These are phyloP conservation scores for Dactylellina cionopaga DNA, from an alignment of 2,329 filamentous ascomycete genomes.

Conservation along the genomic window DNA sequence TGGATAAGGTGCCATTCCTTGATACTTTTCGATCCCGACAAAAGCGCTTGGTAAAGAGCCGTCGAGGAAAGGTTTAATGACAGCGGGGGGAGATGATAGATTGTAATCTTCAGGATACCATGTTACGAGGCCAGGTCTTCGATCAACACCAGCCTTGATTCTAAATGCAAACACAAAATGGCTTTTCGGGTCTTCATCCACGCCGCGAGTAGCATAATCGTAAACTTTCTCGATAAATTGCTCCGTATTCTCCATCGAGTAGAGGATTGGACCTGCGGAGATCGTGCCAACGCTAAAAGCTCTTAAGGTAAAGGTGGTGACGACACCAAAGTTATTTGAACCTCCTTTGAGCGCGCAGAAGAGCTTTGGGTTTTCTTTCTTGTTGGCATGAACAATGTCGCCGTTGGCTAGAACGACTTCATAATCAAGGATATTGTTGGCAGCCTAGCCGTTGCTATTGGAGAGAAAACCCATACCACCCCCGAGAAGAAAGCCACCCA, in stretches of 20 bases:
- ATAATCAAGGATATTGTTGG: constrained; percentile 65
- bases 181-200: neutral
- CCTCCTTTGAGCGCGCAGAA: constrained; percentile 68
- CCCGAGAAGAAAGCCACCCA: constrained; percentile 63
- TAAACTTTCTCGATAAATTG: neutral
- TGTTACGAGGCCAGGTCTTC: neutral
- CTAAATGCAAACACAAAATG: neutral
- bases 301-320: constrained; percentile 58
- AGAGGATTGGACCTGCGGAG: neutral
- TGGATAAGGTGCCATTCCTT: constrained; percentile 2
- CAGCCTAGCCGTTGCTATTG: constrained; percentile 64
- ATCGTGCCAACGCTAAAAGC: constrained; percentile 54
- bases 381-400: constrained; percentile 63
- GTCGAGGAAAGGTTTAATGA: constrained; percentile 17
- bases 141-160: neutral
- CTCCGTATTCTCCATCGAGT: neutral
- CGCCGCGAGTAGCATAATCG: neutral
- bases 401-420: constrained; percentile 68
- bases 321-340: constrained; percentile 68
- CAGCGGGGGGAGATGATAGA: constrained; percentile 18
- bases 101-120: constrained; percentile 28
- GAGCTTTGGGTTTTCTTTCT: constrained; percentile 63
- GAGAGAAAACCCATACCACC: constrained; percentile 66
- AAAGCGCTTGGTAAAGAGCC: constrained; percentile 12
- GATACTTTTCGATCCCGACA: neutral